phyloP scores from a whole-genome alignment of 2,329 filamentous ascomycete species.

The Sporothrix brasiliensis region DNA sequence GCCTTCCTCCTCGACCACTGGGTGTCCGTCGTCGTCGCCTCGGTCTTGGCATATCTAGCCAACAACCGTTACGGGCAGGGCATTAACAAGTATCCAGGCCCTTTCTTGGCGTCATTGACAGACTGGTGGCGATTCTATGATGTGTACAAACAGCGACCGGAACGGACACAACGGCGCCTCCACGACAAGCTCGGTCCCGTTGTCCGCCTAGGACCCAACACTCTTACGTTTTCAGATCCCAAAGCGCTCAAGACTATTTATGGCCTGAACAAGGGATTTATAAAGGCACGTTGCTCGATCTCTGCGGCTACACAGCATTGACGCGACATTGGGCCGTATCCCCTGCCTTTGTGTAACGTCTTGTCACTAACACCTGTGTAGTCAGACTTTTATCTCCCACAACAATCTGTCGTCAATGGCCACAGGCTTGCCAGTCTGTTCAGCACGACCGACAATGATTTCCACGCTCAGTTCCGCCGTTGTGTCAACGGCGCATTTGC shows the following conservation, averaged over 20 bases:
- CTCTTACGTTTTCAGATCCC: slow-evolving; percentile 72
- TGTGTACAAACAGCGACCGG: slow-evolving; percentile 64
- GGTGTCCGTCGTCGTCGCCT: slow-evolving; percentile 44
- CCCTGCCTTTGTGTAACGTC: neutral
- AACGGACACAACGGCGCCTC: slow-evolving; percentile 67
- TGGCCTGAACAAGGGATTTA: slow-evolving; percentile 77
- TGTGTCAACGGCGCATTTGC: slow-evolving; percentile 76
- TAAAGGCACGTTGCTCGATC: slow-evolving; percentile 60
- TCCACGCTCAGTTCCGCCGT: slow-evolving; percentile 73
- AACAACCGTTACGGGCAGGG: slow-evolving; percentile 58
- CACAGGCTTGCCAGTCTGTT: slow-evolving; percentile 72
- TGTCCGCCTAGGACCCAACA: slow-evolving; percentile 74
- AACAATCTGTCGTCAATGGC: slow-evolving; percentile 72
- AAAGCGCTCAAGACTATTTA: slow-evolving; percentile 76
- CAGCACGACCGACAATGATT: slow-evolving; percentile 73
- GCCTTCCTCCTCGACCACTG: slow-evolving; percentile 49
- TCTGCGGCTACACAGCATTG: slow-evolving; percentile 3
- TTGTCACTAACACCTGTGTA: slow-evolving; percentile 41
- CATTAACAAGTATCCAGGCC: slow-evolving; percentile 72
- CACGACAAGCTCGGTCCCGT: slow-evolving; percentile 74
- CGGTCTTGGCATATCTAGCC: slow-evolving; percentile 48
- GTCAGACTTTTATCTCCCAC: slow-evolving; percentile 81
- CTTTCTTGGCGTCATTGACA: slow-evolving; percentile 66
- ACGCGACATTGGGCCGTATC: too few species aligned
- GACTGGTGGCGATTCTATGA: slow-evolving; percentile 77